Evolutionary conservation across 2,329 filamentous ascomycete genomes (phyloP).

Genomic region (Diaporthe caulivora): DNA sequence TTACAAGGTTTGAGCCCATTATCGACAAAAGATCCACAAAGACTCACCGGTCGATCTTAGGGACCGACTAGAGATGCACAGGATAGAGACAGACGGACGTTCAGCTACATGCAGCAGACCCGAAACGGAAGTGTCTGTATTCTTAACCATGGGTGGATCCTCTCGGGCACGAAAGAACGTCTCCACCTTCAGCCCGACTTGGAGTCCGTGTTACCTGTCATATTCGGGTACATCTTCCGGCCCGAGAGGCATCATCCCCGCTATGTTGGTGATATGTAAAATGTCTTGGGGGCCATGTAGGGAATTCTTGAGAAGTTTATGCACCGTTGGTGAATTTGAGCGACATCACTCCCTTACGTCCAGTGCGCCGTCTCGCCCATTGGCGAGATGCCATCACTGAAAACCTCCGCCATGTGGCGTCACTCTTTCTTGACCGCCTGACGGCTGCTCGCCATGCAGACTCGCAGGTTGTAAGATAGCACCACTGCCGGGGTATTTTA

Average conservation of each 20-base stretch:
- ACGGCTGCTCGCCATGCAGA: not conserved
- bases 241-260: not conserved
- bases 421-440: not conserved
- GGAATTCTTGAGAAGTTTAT: too few relatives aligned
- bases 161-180: not conserved
- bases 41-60: not conserved
- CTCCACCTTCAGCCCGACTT: not conserved
- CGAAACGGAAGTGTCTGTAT: not conserved
- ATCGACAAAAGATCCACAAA: not conserved
- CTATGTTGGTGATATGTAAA: not conserved
- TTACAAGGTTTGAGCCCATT: not conserved
- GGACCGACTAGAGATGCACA: slow-evolving; percentile 2
- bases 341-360: not conserved
- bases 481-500: not conserved
- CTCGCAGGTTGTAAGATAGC: too few relatives aligned
- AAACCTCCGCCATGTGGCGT: not conserved
- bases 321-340: not conserved
- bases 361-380: not conserved
- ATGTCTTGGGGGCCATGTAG: not conserved
- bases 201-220: slow-evolving; percentile 5
- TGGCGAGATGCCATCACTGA: not conserved
- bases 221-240: not conserved
- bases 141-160: too few relatives aligned
- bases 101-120: slow-evolving; percentile 20
- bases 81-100: not conserved